Percentiles rank a stretch among this genome's conserved stretches.
Evolutionary conservation across 2,329 filamentous ascomycete species (phyloP).

Genomic region (Chalara sp.): DNA sequence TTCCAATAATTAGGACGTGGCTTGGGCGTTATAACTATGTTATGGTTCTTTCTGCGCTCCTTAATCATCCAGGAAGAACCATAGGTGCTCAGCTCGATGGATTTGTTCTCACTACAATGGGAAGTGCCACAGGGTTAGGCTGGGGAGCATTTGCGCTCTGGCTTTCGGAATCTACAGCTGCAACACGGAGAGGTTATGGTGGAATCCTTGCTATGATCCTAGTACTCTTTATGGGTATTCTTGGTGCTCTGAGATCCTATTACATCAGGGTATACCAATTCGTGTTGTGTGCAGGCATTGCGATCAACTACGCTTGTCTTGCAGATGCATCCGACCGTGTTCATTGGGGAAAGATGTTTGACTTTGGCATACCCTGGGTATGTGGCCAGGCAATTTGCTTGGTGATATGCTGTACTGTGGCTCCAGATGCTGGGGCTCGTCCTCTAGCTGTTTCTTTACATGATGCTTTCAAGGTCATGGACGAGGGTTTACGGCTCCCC

Average conservation of each 20-base stretch:
- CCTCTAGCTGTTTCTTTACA: conserved; percentile 42
- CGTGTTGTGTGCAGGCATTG: conserved; percentile 47
- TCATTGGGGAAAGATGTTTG: conserved; percentile 42
- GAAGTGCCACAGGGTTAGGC: conserved; percentile 45
- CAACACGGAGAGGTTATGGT: conserved; percentile 42
- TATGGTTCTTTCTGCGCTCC: conserved; percentile 47
- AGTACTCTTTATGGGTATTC: conserved; percentile 42
- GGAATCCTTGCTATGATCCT: conserved; percentile 50
- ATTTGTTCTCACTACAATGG: conserved; percentile 43
- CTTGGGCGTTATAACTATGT: conserved; percentile 49
- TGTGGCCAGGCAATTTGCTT: conserved; percentile 48
- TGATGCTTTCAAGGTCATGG: conserved; percentile 39
- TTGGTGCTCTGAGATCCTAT: conserved; percentile 47
- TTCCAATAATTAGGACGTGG: conserved; percentile 40
- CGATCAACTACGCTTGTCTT: conserved; percentile 46
- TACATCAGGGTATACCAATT: conserved; percentile 50
- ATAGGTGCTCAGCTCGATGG: conserved; percentile 53
- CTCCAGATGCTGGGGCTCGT: conserved; percentile 49
- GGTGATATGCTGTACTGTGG: conserved; percentile 39
- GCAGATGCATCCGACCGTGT: conserved; percentile 40
- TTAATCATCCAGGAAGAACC: conserved; percentile 51
- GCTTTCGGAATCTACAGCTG: conserved; percentile 42
- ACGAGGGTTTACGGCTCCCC: conserved; percentile 33
- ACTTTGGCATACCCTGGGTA: conserved; percentile 49
- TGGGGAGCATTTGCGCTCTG: conserved; percentile 49